Base-by-base conservation (phyloP, 2,329 filamentous ascomycete species). In the Calonectria pteridis region DNA sequence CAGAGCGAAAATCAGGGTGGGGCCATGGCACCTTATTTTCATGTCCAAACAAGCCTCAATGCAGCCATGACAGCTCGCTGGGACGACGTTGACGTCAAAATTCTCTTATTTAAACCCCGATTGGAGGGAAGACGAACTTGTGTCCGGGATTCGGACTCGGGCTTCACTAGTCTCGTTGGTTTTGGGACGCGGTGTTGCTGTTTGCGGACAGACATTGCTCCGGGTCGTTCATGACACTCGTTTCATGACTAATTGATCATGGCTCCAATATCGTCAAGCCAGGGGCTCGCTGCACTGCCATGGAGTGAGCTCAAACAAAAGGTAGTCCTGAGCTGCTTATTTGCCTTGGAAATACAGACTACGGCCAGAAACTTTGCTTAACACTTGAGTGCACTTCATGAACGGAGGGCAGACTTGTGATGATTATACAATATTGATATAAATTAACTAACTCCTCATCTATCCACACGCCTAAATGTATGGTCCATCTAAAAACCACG, bases 401-500 rank as follows among this genome's bases (percentile, higher is more conserved):
- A 40, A 26, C 26, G 31, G 33, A 9, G 43, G 9, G 14, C 13
- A 26, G 10, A 1, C 31, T 9, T 6, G 20, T 33, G 23, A 40
- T 18, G 55, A 14, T 23, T 1, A 28, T 35, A 20, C 18, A 62
- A 16, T 28, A 26, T 62, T 37, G 20, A 40, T 26, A 40, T 62
- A 16, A 16, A 40, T 62, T 23, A 40, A 26, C 40, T 18, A 28
- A 28, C 14, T 28, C 13, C 9, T 6, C 2, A n/a, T 40, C 23
- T 26, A 18, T 40, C 4, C 5, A 40, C 7, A 58, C 6, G 7
- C 7, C 14, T 62, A 62, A 26, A 62, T 62, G 26, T 23, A 62
- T 40, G 55, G 23, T 4, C 55, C 55, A 28, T 62, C 55, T 37
- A 62, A n/a, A 62, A 62, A 62, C 55, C 55, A 62, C 26, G 55